Conservation (phyloP, 805 yeast genomes). For the Cyberlindnera nakhonratchasimensis region DNA sequence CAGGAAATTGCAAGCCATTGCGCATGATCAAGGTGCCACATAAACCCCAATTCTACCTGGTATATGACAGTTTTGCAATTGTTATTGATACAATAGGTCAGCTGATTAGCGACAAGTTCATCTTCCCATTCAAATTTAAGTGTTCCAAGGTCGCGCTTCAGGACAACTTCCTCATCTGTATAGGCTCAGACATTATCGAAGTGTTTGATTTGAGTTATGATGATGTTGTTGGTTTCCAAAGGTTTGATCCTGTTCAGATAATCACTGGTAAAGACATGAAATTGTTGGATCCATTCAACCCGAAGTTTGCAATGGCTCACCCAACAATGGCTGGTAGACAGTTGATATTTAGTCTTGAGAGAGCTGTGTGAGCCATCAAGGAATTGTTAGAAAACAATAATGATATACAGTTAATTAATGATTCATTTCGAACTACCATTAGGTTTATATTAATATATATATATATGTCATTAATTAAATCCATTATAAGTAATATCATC, state of each 20-base stretch:
- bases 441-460: too few species aligned
- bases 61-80: constrained; percentile 69
- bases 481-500: background rate
- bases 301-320: constrained; percentile 54
- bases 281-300: constrained; percentile 39
- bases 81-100: constrained; percentile 59
- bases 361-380: constrained; percentile 5
- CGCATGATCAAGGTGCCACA: constrained; percentile 61
- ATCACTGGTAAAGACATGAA: constrained; percentile 66
- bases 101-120: constrained; percentile 39
- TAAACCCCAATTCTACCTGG: constrained; percentile 51
- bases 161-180: constrained; percentile 47
- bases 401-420: background rate
- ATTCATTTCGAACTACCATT: background rate
- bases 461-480: constrained; percentile 1
- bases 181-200: constrained; percentile 67
- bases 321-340: constrained; percentile 63
- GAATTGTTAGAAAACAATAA: too few species aligned
- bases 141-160: constrained; percentile 39
- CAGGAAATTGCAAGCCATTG: constrained; percentile 45
- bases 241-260: constrained; percentile 56
- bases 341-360: constrained; percentile 42
- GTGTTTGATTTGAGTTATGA: constrained; percentile 55
- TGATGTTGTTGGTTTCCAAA: constrained; percentile 32
- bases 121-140: constrained; percentile 40